Evolutionary conservation across 768 basidiomycete species (phyloP).

Genomic region (Hericium coralloides): DNA sequence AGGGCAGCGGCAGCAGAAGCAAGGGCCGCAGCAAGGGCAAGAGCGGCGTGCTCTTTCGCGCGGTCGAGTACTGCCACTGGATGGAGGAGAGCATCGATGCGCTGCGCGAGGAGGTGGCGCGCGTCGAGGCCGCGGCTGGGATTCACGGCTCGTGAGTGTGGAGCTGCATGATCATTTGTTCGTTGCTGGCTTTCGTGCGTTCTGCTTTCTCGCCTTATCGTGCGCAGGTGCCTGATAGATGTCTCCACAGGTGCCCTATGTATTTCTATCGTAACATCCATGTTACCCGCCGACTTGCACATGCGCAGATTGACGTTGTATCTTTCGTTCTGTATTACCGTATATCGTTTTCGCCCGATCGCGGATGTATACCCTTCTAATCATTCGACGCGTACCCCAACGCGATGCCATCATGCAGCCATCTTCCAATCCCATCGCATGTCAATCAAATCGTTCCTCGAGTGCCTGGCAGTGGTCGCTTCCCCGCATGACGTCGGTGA

Average conservation of each 20-base stretch:
- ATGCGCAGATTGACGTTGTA: too few relatives aligned
- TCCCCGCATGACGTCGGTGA: too few relatives aligned
- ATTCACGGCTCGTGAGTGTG: constrained; percentile 23
- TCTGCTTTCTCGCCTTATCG: not conserved
- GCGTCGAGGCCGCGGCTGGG: constrained; percentile 60
- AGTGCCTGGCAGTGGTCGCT: too few relatives aligned
- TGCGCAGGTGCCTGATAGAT: not conserved
- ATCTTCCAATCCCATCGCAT: too few relatives aligned
- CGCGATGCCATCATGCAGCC: too few relatives aligned
- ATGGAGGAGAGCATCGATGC: constrained; percentile 77
- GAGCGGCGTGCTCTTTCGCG: constrained; percentile 81
- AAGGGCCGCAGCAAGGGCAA: constrained; percentile 74
- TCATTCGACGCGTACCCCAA: too few relatives aligned
- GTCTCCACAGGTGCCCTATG: not conserved
- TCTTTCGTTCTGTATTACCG: too few relatives aligned
- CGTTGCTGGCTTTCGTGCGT: not conserved
- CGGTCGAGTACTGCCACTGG: constrained; percentile 80
- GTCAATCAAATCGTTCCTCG: too few relatives aligned
- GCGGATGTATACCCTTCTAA: too few relatives aligned
- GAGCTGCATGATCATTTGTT: not conserved
- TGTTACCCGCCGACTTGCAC: too few relatives aligned
- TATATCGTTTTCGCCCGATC: too few relatives aligned
- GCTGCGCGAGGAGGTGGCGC: constrained; percentile 55
- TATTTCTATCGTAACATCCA: not conserved
- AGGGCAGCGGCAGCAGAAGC: constrained; percentile 55